Conservation (phyloP, 768 basidiomycete species). For the Crassisporium funariophilum region DNA sequence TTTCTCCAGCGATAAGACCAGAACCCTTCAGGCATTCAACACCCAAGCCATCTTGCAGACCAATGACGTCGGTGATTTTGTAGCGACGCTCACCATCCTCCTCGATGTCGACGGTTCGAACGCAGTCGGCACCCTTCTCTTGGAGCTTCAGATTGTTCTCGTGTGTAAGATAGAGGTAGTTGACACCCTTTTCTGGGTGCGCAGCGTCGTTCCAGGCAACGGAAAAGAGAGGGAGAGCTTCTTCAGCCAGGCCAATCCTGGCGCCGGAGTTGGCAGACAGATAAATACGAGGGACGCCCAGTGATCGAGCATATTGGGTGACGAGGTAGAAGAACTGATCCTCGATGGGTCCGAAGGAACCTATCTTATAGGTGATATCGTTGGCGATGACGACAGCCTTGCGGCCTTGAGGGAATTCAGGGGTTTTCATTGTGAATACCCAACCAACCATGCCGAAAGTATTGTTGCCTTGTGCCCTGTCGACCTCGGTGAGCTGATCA, state of each 20-base stretch:
- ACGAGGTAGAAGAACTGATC: slow-evolving; percentile 97
- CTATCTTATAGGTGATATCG: slow-evolving; percentile 98
- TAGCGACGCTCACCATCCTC: slow-evolving; percentile 85
- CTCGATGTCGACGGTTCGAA: slow-evolving; percentile 83
- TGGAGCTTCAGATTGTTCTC: slow-evolving; percentile 89
- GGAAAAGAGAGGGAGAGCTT: slow-evolving; percentile 84
- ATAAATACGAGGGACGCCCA: slow-evolving; percentile 93
- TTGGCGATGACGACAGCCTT: slow-evolving; percentile 90
- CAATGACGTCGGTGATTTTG: slow-evolving; percentile 96
- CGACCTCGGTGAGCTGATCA: slow-evolving; percentile 87
- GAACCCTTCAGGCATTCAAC: slow-evolving; percentile 96
- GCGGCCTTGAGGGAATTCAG: slow-evolving; percentile 90
- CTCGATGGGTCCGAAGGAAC: slow-evolving; percentile 94
- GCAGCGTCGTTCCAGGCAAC: slow-evolving; percentile 85
- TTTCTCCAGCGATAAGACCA: slow-evolving; percentile 97
- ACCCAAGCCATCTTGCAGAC: slow-evolving; percentile 95
- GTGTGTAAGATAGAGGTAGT: slow-evolving; percentile 93
- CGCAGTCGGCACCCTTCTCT: slow-evolving; percentile 77
- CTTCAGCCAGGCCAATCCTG: slow-evolving; percentile 94
- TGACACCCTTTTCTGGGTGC: slow-evolving; percentile 92
- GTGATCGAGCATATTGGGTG: slow-evolving; percentile 87
- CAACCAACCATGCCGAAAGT: slow-evolving; percentile 97
- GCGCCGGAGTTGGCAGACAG: slow-evolving; percentile 99
- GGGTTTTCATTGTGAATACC: slow-evolving; percentile 91
- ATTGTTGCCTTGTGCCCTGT: slow-evolving; percentile 92